Evolutionary conservation across 371 early-diverging fungal genomes (phyloP).

Genomic region (Furculomyces boomerangus): DNA sequence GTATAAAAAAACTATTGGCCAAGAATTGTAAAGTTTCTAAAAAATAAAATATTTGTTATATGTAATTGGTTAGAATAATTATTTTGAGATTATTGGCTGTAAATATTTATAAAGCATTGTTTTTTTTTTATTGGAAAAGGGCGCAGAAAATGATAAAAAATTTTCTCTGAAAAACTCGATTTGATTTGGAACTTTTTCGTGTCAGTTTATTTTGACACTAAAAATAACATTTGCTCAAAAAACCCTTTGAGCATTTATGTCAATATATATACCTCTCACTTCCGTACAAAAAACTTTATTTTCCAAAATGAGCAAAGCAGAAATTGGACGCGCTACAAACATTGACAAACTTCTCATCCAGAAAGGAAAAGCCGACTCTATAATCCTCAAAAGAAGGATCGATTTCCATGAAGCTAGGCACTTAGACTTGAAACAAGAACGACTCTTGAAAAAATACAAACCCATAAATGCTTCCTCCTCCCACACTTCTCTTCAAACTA

Average conservation of each 20-base stretch:
- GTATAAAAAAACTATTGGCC: too few species aligned
- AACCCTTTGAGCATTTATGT: background rate
- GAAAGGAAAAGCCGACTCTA: constrained; percentile 26
- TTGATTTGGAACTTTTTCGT: background rate
- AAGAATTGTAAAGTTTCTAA: too few species aligned
- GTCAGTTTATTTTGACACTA: background rate
- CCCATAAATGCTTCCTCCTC: constrained; percentile 27
- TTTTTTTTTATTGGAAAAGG: background rate
- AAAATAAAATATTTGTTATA: too few species aligned
- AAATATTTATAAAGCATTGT: background rate
- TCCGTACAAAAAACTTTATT: background rate
- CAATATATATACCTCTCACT: background rate
- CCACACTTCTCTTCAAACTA: background rate
- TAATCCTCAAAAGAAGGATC: constrained; percentile 31
- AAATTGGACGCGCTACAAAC: background rate
- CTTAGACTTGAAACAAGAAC: constrained; percentile 34
- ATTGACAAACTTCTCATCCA: constrained; percentile 21
- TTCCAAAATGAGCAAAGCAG: background rate
- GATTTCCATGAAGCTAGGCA: constrained; percentile 33
- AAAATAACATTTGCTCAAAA: background rate
- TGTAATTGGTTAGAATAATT: too few species aligned
- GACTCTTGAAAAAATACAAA: constrained; percentile 32
- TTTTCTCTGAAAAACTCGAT: too few species aligned
- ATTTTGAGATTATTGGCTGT: too few species aligned
- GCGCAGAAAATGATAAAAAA: too few species aligned